Conservation (phyloP, 441 rosid species). For the Gossypium davidsonii region DNA sequence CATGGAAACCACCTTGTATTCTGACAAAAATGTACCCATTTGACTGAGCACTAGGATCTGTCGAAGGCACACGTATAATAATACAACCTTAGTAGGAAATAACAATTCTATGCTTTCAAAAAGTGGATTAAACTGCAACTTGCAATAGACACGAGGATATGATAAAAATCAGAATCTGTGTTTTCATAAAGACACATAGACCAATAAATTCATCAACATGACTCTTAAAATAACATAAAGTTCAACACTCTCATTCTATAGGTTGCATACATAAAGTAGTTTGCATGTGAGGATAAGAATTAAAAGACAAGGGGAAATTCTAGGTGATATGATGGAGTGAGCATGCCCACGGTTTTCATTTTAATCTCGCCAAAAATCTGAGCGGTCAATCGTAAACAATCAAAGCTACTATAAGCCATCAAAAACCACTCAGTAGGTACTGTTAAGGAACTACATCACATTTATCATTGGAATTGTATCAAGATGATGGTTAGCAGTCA, state of each 20-base stretch:
- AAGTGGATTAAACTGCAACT: not conserved
- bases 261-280: not conserved
- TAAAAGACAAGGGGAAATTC: not conserved
- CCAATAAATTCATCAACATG: not conserved
- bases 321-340: not conserved
- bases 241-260: not conserved
- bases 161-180: not conserved
- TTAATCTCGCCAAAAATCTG: not conserved
- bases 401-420: not conserved
- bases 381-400: not conserved
- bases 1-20: slow-evolving; percentile 98
- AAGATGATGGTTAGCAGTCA: not conserved
- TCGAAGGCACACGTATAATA: slow-evolving; percentile 11
- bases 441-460: not conserved
- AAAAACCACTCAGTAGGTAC: not conserved
- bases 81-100: not conserved
- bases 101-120: not conserved
- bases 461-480: not conserved
- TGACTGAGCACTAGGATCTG: slow-evolving; percentile 57
- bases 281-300: not conserved
- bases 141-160: not conserved
- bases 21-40: slow-evolving; percentile 83
- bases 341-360: not conserved
- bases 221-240: not conserved
- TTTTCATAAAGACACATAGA: not conserved